phyloP scores from a whole-genome alignment of 768 basidiomycete species.

The Boletus rex-veris region DNA sequence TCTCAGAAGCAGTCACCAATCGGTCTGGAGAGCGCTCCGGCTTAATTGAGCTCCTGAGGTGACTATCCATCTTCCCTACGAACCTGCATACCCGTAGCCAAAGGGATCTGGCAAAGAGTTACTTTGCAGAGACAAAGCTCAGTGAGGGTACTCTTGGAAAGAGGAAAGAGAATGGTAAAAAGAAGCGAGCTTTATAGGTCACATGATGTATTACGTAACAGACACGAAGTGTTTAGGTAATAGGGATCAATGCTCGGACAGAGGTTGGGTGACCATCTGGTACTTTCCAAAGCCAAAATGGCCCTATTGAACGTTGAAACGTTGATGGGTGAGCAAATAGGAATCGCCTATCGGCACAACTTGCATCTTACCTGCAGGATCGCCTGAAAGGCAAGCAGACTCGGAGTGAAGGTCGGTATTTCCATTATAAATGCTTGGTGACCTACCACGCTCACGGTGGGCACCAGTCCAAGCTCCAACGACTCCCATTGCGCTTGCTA shows the following conservation, averaged over 20 bases:
- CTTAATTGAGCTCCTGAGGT: conserved; percentile 65
- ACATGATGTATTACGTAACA: conserved; percentile 14
- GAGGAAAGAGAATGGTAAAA: background rate
- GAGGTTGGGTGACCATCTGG: conserved; percentile 35
- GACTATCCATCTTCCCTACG: conserved; percentile 40
- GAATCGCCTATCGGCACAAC: background rate
- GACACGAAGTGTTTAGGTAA: background rate
- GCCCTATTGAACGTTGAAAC: conserved; percentile 39
- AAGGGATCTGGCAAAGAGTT: conserved; percentile 50
- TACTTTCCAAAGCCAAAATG: conserved; percentile 73
- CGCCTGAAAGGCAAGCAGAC: conserved; percentile 36
- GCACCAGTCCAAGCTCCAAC: conserved; percentile 68
- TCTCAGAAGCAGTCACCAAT: conserved; percentile 32
- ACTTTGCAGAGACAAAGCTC: conserved; percentile 37
- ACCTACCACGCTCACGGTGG: conserved; percentile 50
- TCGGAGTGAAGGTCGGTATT: background rate
- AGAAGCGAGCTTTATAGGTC: background rate
- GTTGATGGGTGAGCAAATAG: background rate
- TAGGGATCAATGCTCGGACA: conserved; percentile 27
- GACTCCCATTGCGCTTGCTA: conserved; percentile 63
- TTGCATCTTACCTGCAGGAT: conserved; percentile 55
- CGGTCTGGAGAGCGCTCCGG: conserved; percentile 62
- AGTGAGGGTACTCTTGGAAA: conserved; percentile 16
- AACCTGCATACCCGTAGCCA: conserved; percentile 52
- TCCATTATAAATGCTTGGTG: background rate